Conservation (phyloP, 345 rosid genomes). For the Gossypium arboreum region DNA sequence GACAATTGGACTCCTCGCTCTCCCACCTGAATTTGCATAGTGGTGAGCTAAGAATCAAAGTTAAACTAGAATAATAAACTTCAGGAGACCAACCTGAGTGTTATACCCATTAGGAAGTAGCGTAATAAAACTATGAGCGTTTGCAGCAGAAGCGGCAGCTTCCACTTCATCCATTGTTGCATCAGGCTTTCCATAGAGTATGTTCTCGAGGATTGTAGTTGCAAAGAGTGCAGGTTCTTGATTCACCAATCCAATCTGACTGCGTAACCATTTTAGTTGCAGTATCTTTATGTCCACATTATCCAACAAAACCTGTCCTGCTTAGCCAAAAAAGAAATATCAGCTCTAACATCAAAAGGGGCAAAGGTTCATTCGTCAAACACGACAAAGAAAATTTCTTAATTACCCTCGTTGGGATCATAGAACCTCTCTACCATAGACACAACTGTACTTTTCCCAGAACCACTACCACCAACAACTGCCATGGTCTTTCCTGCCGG, state of each 20-base stretch:
- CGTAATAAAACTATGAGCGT: constrained; percentile 89
- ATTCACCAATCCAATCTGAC: constrained; percentile 93
- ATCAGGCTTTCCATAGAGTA: constrained; percentile 89
- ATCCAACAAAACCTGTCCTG: constrained; percentile 91
- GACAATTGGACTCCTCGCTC: constrained; percentile 96
- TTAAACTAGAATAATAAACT: neutral
- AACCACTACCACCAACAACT: constrained; percentile 97
- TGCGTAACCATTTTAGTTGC: constrained; percentile 82
- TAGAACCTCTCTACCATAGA: constrained; percentile 92
- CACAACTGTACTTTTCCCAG: constrained; percentile 98
- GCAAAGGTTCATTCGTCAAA: constrained; percentile 3
- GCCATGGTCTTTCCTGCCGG: constrained; percentile 97
- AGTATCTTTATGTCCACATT: constrained; percentile 81
- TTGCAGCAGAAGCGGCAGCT: constrained; percentile 90
- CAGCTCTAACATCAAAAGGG: constrained; percentile 16
- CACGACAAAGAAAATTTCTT: neutral
- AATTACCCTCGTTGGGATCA: constrained; percentile 83
- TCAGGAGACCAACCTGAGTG: constrained; percentile 63
- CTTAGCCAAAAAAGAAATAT: constrained; percentile 19
- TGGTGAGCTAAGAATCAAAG: neutral
- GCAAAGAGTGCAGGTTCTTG: constrained; percentile 99
- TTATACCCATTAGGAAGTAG: constrained; percentile 87
- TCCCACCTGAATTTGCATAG: constrained; percentile 57
- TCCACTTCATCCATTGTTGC: constrained; percentile 89
- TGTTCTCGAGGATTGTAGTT: constrained; percentile 88